These are phyloP conservation scores for Dioscorea cayenensis DNA, from an alignment of 116 monocot genomes.

Conservation along the genomic window DNA sequence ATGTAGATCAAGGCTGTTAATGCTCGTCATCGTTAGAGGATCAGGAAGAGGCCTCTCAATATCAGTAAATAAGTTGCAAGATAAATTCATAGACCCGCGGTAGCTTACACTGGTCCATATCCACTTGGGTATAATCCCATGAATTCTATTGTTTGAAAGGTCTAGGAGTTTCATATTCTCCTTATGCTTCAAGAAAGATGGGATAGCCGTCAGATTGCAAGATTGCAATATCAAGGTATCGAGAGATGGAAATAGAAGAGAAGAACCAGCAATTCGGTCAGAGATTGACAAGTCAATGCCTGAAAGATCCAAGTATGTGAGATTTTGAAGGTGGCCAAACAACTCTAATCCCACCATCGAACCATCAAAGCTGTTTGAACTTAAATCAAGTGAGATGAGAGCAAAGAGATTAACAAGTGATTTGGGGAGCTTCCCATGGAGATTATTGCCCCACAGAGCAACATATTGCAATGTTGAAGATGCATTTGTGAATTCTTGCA, in stretches of 20 bases:
- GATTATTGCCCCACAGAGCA: no score
- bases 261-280: not conserved
- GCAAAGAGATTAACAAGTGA: no score
- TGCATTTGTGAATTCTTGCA: not conserved
- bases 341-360: no score
- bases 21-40: not conserved
- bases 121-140: conserved; percentile 53
- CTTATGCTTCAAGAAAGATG: not conserved
- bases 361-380: no score
- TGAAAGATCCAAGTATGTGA: no score
- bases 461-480: not conserved
- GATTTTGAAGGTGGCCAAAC: no score
- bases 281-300: not conserved
- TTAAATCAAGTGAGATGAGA: no score
- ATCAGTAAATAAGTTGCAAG: conserved; percentile 39
- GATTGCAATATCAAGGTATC: not conserved
- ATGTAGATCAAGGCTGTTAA: conserved; percentile 40
- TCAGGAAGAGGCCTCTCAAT: conserved; percentile 21
- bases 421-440: no score
- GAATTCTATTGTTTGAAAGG: conserved; percentile 52
- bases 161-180: conserved; percentile 19
- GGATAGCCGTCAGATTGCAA: not conserved
- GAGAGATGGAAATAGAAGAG: not conserved
- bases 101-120: conserved; percentile 25
- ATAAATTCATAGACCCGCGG: conserved; percentile 34